Conservation (phyloP, 495 filamentous ascomycete species). For the Penicillium salamii region DNA sequence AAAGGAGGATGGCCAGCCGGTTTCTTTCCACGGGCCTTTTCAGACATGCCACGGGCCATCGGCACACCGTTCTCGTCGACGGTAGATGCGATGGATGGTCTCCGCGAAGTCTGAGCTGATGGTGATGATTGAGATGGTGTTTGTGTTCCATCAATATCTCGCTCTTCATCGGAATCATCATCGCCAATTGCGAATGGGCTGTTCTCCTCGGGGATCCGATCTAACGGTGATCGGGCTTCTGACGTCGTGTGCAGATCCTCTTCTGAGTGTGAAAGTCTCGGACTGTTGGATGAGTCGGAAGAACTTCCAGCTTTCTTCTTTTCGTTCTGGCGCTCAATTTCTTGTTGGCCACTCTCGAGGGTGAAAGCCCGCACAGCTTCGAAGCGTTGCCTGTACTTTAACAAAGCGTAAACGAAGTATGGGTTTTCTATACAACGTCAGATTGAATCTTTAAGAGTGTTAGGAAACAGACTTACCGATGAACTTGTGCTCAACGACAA, state of each 20-base stretch:
- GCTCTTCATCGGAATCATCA: constrained; percentile 76
- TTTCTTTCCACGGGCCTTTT: constrained; percentile 96
- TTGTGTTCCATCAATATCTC: constrained; percentile 49
- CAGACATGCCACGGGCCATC: constrained; percentile 93
- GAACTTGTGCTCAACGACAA: constrained; percentile 90
- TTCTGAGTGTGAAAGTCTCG: constrained; percentile 54
- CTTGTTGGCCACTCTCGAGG: constrained; percentile 90
- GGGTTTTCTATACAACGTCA: constrained; percentile 61
- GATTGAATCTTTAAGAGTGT: neutral
- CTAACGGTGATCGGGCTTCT: constrained; percentile 58
- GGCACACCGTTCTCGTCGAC: constrained; percentile 80
- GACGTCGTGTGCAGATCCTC: constrained; percentile 71
- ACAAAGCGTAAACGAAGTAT: constrained; percentile 75
- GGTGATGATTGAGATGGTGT: constrained; percentile 72
- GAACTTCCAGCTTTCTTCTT: constrained; percentile 65
- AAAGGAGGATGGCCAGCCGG: constrained; percentile 82
- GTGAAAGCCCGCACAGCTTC: constrained; percentile 89
- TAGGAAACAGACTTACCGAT: constrained; percentile 52
- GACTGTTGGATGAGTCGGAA: constrained; percentile 29
- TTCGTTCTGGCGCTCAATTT: constrained; percentile 78
- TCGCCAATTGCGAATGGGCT: constrained; percentile 87
- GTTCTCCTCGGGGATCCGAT: constrained; percentile 77
- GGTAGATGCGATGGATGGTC: constrained; percentile 68
- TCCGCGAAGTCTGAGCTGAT: constrained; percentile 66
- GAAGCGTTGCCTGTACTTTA: constrained; percentile 79